A percentile compares a stretch with the other conserved stretches of the same genome.
These are phyloP conservation scores for Adenanthera pavonina DNA, from an alignment of 306 rosid species.

Conservation along the genomic window DNA sequence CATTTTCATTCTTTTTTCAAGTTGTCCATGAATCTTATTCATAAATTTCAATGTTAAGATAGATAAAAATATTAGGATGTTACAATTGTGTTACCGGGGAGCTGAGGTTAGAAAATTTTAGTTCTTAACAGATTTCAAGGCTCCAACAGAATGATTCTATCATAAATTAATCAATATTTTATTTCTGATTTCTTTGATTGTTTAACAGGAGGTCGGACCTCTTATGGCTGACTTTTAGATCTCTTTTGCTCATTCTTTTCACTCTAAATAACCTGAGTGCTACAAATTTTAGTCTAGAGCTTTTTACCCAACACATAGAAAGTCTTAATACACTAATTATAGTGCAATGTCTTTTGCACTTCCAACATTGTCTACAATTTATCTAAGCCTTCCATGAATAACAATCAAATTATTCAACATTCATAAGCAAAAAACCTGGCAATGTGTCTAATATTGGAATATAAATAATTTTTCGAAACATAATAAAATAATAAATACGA, in stretches of 20 bases:
- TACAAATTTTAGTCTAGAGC: neutral
- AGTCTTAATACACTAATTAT: constrained; percentile 6
- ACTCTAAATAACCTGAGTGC: neutral
- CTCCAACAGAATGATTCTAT: too few species aligned
- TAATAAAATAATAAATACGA: too few species aligned
- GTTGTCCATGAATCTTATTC: too few species aligned
- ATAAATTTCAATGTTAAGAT: too few species aligned
- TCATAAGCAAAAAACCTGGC: neutral
- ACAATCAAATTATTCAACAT: neutral
- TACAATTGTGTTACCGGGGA: too few species aligned
- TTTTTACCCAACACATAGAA: neutral
- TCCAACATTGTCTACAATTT: neutral
- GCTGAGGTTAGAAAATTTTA: too few species aligned
- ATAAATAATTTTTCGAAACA: neutral
- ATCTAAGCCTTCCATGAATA: constrained; percentile 19
- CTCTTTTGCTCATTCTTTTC: constrained; percentile 3
- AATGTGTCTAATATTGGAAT: neutral
- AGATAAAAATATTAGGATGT: too few species aligned
- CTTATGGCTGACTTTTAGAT: neutral
- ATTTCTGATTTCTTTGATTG: constrained; percentile 6
- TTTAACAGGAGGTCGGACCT: constrained; percentile 9
- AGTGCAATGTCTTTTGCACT: constrained; percentile 7
- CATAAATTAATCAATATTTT: neutral
- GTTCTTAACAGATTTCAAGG: neutral
- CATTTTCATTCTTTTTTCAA: too few species aligned